Evolutionary conservation across 306 rosid genomes (phyloP).

Genomic region (Begonia peltatifolia): DNA sequence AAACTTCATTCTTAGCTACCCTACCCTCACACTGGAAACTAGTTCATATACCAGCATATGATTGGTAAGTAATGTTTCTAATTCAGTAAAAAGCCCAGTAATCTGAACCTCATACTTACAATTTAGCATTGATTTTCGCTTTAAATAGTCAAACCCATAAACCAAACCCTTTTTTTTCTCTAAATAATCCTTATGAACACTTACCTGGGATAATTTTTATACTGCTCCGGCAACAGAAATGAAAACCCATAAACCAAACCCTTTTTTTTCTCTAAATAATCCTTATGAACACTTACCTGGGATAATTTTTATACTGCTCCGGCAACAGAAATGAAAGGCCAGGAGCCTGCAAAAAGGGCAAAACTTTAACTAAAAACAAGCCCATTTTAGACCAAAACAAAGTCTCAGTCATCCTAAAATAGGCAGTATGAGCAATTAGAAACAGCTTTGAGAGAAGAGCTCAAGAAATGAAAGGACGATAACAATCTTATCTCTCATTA

Average conservation of each 20-base stretch:
- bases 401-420: background rate
- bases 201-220: constrained; percentile 66
- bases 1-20: background rate
- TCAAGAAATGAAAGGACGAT: too few relatives aligned
- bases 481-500: too few relatives aligned
- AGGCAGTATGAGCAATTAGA: too few relatives aligned
- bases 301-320: constrained; percentile 47
- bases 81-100: too few relatives aligned
- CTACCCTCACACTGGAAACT: background rate
- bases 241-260: too few relatives aligned
- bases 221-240: constrained; percentile 68
- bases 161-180: too few relatives aligned
- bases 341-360: constrained; percentile 44
- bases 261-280: background rate
- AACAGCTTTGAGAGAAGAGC: too few relatives aligned
- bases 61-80: too few relatives aligned
- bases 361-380: background rate
- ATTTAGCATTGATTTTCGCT: too few relatives aligned
- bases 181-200: constrained; percentile 4
- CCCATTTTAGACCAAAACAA: background rate
- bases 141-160: too few relatives aligned
- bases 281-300: constrained; percentile 38
- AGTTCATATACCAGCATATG: background rate
- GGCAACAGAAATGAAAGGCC: constrained; percentile 92
- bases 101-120: too few relatives aligned